Base-by-base conservation (phyloP, 2,329 filamentous ascomycete genomes). In the Huntiella moniliformis region DNA sequence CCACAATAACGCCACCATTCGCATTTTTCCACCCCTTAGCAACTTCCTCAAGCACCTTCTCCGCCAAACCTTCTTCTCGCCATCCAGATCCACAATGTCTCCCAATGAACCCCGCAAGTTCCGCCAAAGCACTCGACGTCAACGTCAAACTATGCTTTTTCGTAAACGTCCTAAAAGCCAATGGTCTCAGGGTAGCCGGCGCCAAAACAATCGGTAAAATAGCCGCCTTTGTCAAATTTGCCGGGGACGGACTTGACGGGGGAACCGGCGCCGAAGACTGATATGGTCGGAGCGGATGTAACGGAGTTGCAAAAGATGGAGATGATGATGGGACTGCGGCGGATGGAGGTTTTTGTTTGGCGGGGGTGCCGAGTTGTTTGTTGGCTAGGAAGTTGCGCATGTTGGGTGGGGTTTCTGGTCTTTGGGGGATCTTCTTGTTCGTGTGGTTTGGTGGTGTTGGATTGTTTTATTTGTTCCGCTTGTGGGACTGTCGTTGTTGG, bases 131-230 rank as follows among this genome's bases (percentile, higher is more conserved):
- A 0, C 86, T 77, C 0, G 88, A 91, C 5, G 83, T 87, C 45
- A 98, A 74, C 0, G 87, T 96, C 47, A 98, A 68, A 54, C 88
- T 92, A 63, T 98, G 85, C 58, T 96, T 98, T 62, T 95, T 95
- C 2, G 91, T 98, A 53, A 98, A 93, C 0, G 84, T 92, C 40
- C 91, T 77, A 57, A 98, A 96, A 6, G 91, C 92, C 15, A 96
- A 70, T 2, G 91, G 88, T 51, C 92, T 73, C 36, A 98, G 66
- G 0, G 83, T 92, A 7, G 85, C 76, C 0, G 87, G 82, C 3
- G 88, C 87, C 4, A 98, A 77, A 33, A 93, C 70, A 48, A 98
- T 91, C 3, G 91, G 86, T 1, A 98, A 69, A 41, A 96, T 82
- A 5, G 77, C 70, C 15, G 57, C 55, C 28, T 46, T 49, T 13